Conservation (phyloP, 768 basidiomycete genomes). For the Boletus vinaceobasis region DNA sequence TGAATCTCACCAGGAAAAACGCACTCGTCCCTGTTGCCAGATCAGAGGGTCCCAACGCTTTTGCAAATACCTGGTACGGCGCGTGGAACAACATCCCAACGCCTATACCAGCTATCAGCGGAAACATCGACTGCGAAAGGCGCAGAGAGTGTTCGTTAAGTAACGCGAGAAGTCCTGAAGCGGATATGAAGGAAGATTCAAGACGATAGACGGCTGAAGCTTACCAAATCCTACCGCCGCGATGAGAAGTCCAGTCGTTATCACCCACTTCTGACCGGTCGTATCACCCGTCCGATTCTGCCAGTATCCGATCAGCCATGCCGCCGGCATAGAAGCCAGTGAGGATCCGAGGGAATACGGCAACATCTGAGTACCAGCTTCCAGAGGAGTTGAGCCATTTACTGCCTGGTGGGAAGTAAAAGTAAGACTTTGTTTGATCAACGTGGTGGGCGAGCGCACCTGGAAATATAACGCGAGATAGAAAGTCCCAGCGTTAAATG, state of each 20-base stretch:
- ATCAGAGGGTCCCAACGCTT: conserved; percentile 60
- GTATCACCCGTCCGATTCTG: conserved; percentile 56
- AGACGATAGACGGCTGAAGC: not conserved
- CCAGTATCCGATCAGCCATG: conserved; percentile 76
- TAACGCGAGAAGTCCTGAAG: conserved; percentile 61
- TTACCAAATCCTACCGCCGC: conserved; percentile 74
- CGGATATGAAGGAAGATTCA: conserved; percentile 10
- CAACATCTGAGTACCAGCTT: conserved; percentile 71
- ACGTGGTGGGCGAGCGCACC: conserved; percentile 37
- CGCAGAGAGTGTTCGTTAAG: conserved; percentile 52
- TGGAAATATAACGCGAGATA: conserved; percentile 84
- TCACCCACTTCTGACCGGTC: conserved; percentile 62
- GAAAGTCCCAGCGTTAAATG: conserved; percentile 82
- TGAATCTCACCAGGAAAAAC: conserved; percentile 85
- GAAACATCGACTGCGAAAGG: conserved; percentile 50
- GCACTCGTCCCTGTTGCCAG: conserved; percentile 79
- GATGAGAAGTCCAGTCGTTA: conserved; percentile 59
- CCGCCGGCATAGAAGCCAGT: conserved; percentile 78
- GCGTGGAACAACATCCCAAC: conserved; percentile 84
- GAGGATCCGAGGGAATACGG: conserved; percentile 87
- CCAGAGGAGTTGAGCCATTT: conserved; percentile 63
- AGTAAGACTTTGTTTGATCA: not conserved
- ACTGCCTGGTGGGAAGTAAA: conserved; percentile 48
- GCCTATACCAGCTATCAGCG: conserved; percentile 71
- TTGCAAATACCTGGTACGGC: conserved; percentile 77